Percentiles rank a stretch among this genome's conserved stretches.
These are phyloP conservation scores for Botrytis medusae DNA, from an alignment of 2,329 filamentous ascomycete species.

Conservation along the genomic window DNA sequence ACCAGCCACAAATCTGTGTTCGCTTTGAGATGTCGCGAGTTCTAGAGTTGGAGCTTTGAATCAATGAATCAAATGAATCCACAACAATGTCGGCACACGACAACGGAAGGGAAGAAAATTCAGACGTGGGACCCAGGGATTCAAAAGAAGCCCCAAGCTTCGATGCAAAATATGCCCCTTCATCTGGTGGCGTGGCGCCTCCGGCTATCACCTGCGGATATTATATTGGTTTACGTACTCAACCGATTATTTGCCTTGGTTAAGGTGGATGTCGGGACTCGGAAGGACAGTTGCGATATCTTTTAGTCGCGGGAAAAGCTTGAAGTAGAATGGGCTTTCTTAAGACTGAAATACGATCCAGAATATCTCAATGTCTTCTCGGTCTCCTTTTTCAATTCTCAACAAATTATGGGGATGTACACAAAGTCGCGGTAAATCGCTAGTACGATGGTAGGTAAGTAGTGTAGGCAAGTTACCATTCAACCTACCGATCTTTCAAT, in stretches of 20 bases:
- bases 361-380: neutral
- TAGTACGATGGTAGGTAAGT: neutral
- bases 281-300: neutral
- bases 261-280: neutral
- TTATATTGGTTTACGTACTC: neutral
- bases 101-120: neutral
- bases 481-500: neutral
- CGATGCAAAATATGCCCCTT: neutral
- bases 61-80: neutral
- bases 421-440: too few relatives aligned
- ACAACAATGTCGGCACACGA: neutral
- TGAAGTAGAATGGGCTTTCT: neutral
- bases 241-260: neutral
- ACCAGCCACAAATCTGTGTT: neutral
- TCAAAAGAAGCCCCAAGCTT: neutral
- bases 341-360: neutral
- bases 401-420: neutral
- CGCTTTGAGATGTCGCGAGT: neutral
- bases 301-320: neutral
- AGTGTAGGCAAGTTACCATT: neutral
- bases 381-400: neutral
- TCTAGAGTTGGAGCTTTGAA: neutral
- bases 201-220: neutral
- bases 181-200: constrained; percentile 17
- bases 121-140: neutral